These are phyloP conservation scores for Planoprotostelium fungivorum DNA, from an alignment of 78 protist genomes.

Conservation along the genomic window DNA sequence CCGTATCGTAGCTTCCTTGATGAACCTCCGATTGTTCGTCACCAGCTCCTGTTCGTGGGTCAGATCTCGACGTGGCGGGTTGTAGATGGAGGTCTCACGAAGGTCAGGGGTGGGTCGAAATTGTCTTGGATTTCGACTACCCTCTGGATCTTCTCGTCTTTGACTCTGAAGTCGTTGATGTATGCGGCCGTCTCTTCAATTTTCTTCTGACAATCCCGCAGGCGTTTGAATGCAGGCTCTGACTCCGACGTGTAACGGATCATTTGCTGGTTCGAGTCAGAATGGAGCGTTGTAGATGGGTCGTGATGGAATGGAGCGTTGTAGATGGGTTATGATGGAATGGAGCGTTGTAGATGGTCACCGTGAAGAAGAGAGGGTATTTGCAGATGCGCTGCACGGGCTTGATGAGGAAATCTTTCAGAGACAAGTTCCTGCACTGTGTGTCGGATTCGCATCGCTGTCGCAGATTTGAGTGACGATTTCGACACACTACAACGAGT, in stretches of 20 bases:
- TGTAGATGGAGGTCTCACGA: not conserved
- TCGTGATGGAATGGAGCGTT: not conserved
- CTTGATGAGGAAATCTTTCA: slow-evolving; percentile 56
- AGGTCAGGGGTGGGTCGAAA: not conserved
- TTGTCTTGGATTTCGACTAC: not conserved
- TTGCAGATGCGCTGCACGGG: slow-evolving; percentile 61
- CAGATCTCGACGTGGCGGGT: not conserved
- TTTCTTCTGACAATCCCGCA: not conserved
- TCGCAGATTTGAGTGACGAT: not conserved
- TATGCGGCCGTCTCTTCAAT: not conserved
- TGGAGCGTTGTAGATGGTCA: not conserved
- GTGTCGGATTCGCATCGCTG: not conserved
- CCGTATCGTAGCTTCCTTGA: not conserved
- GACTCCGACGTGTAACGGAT: not conserved
- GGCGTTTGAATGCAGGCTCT: not conserved
- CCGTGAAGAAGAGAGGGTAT: slow-evolving; percentile 53
- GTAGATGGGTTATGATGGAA: not conserved
- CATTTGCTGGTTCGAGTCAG: not conserved
- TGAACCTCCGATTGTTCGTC: not conserved
- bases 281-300: not conserved
- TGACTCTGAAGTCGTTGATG: not conserved
- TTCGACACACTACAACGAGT: not conserved
- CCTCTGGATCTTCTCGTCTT: not conserved
- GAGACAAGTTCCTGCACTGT: slow-evolving; percentile 34
- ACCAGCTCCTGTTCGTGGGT: not conserved